These are phyloP conservation scores for Cucumis sativus DNA, from an alignment of 306 rosid species.

Conservation along the genomic window DNA sequence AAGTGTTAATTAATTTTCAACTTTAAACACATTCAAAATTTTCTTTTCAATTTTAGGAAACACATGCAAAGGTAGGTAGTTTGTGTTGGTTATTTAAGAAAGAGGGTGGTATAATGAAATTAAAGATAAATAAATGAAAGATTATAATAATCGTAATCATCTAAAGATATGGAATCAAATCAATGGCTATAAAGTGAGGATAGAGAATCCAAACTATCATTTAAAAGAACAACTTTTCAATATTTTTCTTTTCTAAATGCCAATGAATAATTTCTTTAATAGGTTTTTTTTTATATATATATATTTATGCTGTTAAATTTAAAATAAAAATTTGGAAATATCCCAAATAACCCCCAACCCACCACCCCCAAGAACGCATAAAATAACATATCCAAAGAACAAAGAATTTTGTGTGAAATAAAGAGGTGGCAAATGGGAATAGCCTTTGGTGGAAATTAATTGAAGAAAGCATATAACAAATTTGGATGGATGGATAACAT, in stretches of 20 bases:
- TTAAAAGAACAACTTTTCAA: background rate
- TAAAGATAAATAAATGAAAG: background rate
- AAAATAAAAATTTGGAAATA: background rate
- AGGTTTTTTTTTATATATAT: background rate
- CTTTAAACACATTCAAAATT: too few species aligned
- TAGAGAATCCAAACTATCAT: background rate
- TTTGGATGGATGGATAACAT: background rate
- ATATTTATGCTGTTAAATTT: too few species aligned
- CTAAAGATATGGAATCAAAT: background rate
- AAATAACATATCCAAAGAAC: background rate
- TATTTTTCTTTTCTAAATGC: background rate
- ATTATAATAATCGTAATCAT: background rate
- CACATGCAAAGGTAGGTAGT: too few species aligned
- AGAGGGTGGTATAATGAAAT: background rate
- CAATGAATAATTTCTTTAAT: background rate
- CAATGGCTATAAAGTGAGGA: background rate
- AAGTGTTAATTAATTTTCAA: too few species aligned
- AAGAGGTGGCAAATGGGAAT: conserved; percentile 1
- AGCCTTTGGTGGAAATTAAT: background rate
- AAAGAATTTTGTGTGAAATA: background rate
- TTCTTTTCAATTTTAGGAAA: too few species aligned
- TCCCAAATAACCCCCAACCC: background rate
- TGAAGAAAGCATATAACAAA: background rate
- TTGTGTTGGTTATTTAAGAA: background rate
- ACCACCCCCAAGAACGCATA: background rate